A percentile compares a stretch with the other conserved stretches of the same genome.
phyloP scores from a whole-genome alignment of 805 yeast species.

The Spathaspora hagerdaliae region DNA sequence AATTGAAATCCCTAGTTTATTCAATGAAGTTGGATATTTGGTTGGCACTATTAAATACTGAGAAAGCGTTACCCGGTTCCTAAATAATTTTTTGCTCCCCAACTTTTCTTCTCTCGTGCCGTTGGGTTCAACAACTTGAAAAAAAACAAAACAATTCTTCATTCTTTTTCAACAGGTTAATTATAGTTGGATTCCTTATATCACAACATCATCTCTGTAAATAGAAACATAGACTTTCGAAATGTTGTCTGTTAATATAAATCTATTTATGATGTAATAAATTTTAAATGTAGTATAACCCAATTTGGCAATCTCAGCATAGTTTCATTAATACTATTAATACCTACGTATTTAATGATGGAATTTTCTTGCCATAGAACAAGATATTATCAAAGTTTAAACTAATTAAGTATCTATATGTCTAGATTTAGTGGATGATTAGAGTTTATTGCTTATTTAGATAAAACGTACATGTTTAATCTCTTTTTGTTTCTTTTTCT shows the following conservation, averaged over 20 bases:
- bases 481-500: too few species aligned
- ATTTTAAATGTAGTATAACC: too few species aligned
- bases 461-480: constrained; percentile 17
- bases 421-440: constrained; percentile 6
- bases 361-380: constrained; percentile 41
- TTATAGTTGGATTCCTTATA: too few species aligned
- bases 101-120: too few species aligned
- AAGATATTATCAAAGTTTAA: constrained; percentile 13
- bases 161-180: too few species aligned
- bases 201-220: neutral
- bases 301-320: constrained; percentile 41
- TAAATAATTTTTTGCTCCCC: too few species aligned
- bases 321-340: constrained; percentile 37
- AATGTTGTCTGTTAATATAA: neutral
- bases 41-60: constrained; percentile 10
- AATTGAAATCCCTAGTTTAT: constrained; percentile 29
- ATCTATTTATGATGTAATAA: neutral
- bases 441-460: constrained; percentile 16
- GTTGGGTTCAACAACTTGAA: too few species aligned
- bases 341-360: constrained; percentile 38
- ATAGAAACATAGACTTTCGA: neutral
- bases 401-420: constrained; percentile 18
- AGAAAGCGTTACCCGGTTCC: neutral
- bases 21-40: constrained; percentile 27
- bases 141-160: too few species aligned